Evolutionary conservation across 345 rosid species (phyloP).

Genomic region (Populus euphratica): DNA sequence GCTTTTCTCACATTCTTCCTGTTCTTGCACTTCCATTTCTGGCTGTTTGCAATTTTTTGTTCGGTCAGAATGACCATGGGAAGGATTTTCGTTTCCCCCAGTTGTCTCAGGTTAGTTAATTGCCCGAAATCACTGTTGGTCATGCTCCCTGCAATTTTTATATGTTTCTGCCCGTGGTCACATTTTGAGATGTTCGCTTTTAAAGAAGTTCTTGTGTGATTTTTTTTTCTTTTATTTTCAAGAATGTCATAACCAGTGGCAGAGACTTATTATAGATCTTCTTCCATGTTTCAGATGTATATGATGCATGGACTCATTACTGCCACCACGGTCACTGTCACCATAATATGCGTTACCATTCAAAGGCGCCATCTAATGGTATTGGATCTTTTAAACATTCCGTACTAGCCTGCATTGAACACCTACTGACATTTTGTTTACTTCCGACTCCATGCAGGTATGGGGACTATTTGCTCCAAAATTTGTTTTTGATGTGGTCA

Average conservation of each 20-base stretch:
- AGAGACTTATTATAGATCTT: not conserved
- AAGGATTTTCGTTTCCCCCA: constrained; percentile 17
- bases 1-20: constrained; percentile 77
- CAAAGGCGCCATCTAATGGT: constrained; percentile 95
- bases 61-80: constrained; percentile 23
- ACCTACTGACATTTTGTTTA: not conserved
- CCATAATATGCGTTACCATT: constrained; percentile 70
- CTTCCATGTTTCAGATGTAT: constrained; percentile 44
- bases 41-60: constrained; percentile 21
- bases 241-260: not conserved
- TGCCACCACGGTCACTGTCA: constrained; percentile 52
- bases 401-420: not conserved
- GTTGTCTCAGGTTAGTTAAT: constrained; percentile 52
- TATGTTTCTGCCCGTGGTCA: not conserved
- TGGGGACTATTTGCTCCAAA: constrained; percentile 96
- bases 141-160: too few relatives aligned
- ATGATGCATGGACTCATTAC: constrained; percentile 64
- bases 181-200: not conserved
- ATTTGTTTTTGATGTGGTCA: constrained; percentile 77
- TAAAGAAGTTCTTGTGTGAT: not conserved
- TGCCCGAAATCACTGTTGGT: not conserved
- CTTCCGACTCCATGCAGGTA: constrained; percentile 56
- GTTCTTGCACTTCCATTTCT: constrained; percentile 78
- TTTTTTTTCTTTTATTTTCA: not conserved
- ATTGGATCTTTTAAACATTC: constrained; percentile 2